Evolutionary conservation across 192 early-diverging fungal species (phyloP), one percentile per base, ranked within the genome.

Genomic region (Jimgerdemannia flammicorona): DNA sequence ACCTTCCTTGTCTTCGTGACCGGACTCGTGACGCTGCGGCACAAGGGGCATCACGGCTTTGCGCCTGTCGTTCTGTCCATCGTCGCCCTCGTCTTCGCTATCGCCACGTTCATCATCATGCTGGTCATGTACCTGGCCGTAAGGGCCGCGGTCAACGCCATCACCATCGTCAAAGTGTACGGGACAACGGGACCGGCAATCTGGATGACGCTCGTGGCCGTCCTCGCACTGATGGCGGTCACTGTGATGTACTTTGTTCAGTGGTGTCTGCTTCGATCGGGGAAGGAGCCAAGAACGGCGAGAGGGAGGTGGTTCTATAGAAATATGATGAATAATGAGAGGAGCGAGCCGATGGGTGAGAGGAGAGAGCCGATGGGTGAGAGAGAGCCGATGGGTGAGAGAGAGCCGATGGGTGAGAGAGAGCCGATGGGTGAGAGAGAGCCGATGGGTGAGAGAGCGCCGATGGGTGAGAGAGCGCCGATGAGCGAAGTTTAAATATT

Each of bases 191-290:
- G 67, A 9, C 67, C 67, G 8, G 18, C 8, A 0, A 19, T 68
- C 9, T 68, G 67, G 67, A 68, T 68, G 67, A 68, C 67, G 67
- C 67, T 68, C 9, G 67, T 20, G 6, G 67, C 67, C 9, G 6
- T 6, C 9, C 19, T 68, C 7, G 67, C 67, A 9, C 67, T 68
- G 67, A 6, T 68, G 9, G 19, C 19, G 9, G 67, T 41, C 8
- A 68, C 6, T 9, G 6, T 6, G 29, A 6, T 68, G 18, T 68
- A 68, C 40, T 18, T 68, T 41, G 19, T 68, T 1, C 7, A 41
- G 9, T 68, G 67, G 29, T 68, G 67, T 19, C 49, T 59, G 49
- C 6, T 14, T 10, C 49, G 49, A 59, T 10, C 6, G 49, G 49
- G 49, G 6, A 59, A 59, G 49, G 49, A 59, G 49, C 49, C 49